phyloP scores from a whole-genome alignment of 176 grass and related monocot genomes.

The Aegilops sharonensis region DNA sequence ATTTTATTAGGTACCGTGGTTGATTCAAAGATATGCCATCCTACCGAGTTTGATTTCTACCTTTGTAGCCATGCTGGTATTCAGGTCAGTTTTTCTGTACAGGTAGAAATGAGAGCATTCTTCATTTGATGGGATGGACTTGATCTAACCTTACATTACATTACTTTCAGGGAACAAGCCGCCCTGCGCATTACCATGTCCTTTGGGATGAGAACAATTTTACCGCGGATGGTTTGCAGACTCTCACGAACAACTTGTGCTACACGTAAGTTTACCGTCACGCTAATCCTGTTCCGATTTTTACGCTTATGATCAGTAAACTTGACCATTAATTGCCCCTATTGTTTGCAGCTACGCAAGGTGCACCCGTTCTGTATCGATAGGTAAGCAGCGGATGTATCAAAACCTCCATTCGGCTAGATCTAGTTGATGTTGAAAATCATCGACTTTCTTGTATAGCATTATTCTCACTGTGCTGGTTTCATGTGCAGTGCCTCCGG shows the following conservation, averaged over 20 bases:
- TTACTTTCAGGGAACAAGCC: constrained; percentile 62
- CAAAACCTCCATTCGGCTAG: neutral
- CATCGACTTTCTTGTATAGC: neutral
- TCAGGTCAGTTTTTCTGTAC: constrained; percentile 40
- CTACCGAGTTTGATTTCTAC: constrained; percentile 86
- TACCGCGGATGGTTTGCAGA: constrained; percentile 60
- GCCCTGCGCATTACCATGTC: constrained; percentile 77
- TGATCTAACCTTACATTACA: constrained; percentile 1
- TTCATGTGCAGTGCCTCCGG: constrained; percentile 53
- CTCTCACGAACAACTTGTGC: constrained; percentile 77
- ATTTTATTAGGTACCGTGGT: constrained; percentile 64
- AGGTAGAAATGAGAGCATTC: neutral
- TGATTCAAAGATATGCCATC: constrained; percentile 83
- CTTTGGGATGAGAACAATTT: constrained; percentile 80
- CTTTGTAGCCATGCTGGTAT: constrained; percentile 80
- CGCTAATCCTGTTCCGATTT: neutral
- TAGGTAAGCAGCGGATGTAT: constrained; percentile 42
- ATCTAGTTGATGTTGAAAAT: neutral
- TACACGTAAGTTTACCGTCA: constrained; percentile 55
- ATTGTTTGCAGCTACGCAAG: constrained; percentile 60
- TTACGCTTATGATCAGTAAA: constrained; percentile 1
- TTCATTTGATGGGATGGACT: neutral
- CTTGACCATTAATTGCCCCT: neutral
- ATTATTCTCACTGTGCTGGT: neutral
- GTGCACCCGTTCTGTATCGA: constrained; percentile 62